Evolutionary conservation across 306 rosid genomes (phyloP).

Genomic region (Ormosia emarginata): DNA sequence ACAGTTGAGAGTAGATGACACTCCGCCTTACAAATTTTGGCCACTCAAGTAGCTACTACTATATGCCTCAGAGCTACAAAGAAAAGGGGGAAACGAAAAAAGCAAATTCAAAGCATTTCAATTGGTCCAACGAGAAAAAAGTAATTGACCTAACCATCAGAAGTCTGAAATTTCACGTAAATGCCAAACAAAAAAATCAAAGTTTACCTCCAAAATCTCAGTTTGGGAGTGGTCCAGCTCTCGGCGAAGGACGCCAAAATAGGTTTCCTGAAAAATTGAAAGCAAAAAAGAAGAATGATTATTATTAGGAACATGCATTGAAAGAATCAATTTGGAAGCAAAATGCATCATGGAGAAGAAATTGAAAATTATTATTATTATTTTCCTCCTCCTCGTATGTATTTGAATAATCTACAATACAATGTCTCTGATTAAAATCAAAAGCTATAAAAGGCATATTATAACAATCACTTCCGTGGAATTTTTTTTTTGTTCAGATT

Average conservation of each 20-base stretch:
- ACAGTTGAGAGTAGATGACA: not conserved
- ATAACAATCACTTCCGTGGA: too few relatives aligned
- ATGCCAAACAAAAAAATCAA: slow-evolving; percentile 3
- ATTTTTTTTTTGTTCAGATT: too few relatives aligned
- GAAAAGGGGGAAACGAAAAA: not conserved
- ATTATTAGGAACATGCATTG: not conserved
- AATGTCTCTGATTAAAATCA: too few relatives aligned
- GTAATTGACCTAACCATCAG: not conserved
- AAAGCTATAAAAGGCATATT: too few relatives aligned
- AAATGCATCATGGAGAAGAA: not conserved
- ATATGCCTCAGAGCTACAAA: not conserved
- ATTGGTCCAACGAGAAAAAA: not conserved
- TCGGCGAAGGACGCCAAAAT: slow-evolving; percentile 74
- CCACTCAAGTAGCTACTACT: not conserved
- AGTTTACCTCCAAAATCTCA: slow-evolving; percentile 57
- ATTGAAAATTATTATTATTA: not conserved
- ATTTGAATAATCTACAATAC: too few relatives aligned
- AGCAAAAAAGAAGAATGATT: not conserved
- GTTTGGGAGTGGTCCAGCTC: slow-evolving; percentile 71
- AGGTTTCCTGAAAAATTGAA: slow-evolving; percentile 63
- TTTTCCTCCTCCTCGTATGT: too few relatives aligned
- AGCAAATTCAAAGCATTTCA: not conserved
- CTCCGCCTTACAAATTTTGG: not conserved
- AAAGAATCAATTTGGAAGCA: not conserved
- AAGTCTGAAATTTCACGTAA: not conserved